Evolutionary conservation across 305 asterid genomes (phyloP).

Genomic region (Fraxinus greggii): DNA sequence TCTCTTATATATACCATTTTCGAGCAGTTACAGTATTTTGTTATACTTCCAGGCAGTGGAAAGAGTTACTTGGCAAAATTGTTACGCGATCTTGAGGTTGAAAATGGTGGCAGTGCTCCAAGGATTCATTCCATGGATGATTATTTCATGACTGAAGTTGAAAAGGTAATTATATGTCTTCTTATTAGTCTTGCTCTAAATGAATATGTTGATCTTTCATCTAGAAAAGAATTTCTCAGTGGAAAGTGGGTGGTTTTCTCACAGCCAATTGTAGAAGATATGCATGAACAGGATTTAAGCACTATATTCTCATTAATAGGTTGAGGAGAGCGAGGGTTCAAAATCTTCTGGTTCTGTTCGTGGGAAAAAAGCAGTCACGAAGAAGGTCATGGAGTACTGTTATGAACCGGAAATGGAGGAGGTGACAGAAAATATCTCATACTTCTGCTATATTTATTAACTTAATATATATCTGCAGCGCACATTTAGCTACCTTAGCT

Average conservation of each 20-base stretch:
- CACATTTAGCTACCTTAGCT: constrained; percentile 3
- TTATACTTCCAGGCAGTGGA: constrained; percentile 79
- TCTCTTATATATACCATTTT: neutral
- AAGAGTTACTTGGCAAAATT: constrained; percentile 90
- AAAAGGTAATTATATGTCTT: constrained; percentile 53
- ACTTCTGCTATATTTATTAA: constrained; percentile 15
- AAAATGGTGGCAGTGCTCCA: constrained; percentile 87
- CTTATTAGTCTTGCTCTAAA: constrained; percentile 4
- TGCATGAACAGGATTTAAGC: constrained; percentile 17
- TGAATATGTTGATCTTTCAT: neutral
- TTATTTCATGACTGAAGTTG: constrained; percentile 98
- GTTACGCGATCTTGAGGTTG: constrained; percentile 91
- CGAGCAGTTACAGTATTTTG: neutral
- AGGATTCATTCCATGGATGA: constrained; percentile 96
- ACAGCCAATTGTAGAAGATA: constrained; percentile 14
- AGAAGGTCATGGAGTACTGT: constrained; percentile 87
- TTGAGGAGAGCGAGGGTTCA: constrained; percentile 61
- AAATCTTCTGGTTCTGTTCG: constrained; percentile 61
- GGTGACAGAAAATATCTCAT: constrained; percentile 46
- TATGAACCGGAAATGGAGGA: constrained; percentile 99
- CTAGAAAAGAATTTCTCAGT: neutral
- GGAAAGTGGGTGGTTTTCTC: neutral
- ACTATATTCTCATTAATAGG: constrained; percentile 38
- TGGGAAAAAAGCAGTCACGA: constrained; percentile 57
- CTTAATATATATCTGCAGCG: constrained; percentile 9